Evolutionary conservation across 106 monocot species (phyloP), one percentile per base, ranked within the genome.

Genomic region (Allium cepa): DNA sequence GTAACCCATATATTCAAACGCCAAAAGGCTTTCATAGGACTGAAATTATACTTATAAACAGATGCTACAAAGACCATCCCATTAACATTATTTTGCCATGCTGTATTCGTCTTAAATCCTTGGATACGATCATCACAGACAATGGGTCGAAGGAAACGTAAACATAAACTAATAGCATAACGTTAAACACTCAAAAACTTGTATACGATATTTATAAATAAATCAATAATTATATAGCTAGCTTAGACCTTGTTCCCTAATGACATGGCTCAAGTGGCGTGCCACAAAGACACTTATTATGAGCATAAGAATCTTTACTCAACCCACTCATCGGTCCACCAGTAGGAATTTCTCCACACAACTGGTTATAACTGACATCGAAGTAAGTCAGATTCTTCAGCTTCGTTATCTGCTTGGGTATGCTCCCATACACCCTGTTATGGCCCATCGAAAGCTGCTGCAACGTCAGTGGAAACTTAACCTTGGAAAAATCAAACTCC

Each of bases 391-490:
- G 46, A 48, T 56, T 9, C 46, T 14, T n/a, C 16, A 59, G n/a
- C 70, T 59, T 18, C 14, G 57, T 70, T 15, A 70, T 26, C 59
- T 70, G 70, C 17, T 17, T 56, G 11, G 79, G 73, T 12, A 87
- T 77, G 27, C 60, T 73, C 0, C 77, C 87, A 26, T 47, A 62
- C 36, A 87, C 75, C 68, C 45, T 51, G 75, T 87, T 87, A 48
- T 87, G 87, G 74, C 69, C 77, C 64, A 87, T 60, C 53, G 79
- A 79, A 56, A 87, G 45, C 17, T 47, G 49, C 8, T 67, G 57
- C 53, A 75, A 48, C 47, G 59, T 57, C 66, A 55, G 36, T 12
- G 79, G 83, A 61, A 80, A 83, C 7, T 11, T 57, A 26, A 77
- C 77, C 27, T 59, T 49, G 22, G 57, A 77, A 27, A 87, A 63